Evolutionary conservation across 805 yeast genomes (phyloP), one percentile per base, ranked within the genome.

Genomic region (Kazachstania taianensis): DNA sequence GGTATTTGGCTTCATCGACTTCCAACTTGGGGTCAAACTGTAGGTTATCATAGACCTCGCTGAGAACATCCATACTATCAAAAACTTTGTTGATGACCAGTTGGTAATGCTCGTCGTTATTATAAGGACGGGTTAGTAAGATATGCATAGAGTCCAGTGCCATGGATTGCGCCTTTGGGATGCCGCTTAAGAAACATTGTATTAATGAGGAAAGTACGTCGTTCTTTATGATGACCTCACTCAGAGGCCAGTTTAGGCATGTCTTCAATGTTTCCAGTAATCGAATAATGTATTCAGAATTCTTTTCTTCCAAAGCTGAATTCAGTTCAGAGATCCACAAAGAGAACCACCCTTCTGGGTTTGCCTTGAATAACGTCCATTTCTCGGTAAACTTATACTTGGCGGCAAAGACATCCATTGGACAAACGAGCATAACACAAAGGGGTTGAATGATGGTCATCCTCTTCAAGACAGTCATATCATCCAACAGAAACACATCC

Each of bases 111-210:
- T 66, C 73, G 8, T 70, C 69, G 32, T 67, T 63, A 23, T 70
- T 63, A 57, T 83, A 86, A 10, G 72, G 69, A 50, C 97, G 72
- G 1, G 95, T 84, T 61, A 87, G 81, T 15, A 92, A 63, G 26
- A 82, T 81, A 56, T 92, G 96, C 42, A 92, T 68, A 51, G 96
- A 85, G 54, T 92, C 98, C 31, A 87, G 75, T 0, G 96, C 86
- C 41, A 87, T 69, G 0, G 85, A 79, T 53, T 84, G 79, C 33
- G 89, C 72, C 43, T 73, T 72, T 29, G 78, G 72, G 48, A 79
- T 77, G 20, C 72, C 65, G 6, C 77, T 62, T 27, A 73, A 59
- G 35, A 84, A 63, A 22, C 83, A 69, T 39, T 59, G 60, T 39
- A 85, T 69, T 28, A 92, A 63, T 10, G 79, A 71, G 28, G 69